Base-by-base conservation (phyloP, 2,329 filamentous ascomycete species). In the Mycocentrospora acerina region DNA sequence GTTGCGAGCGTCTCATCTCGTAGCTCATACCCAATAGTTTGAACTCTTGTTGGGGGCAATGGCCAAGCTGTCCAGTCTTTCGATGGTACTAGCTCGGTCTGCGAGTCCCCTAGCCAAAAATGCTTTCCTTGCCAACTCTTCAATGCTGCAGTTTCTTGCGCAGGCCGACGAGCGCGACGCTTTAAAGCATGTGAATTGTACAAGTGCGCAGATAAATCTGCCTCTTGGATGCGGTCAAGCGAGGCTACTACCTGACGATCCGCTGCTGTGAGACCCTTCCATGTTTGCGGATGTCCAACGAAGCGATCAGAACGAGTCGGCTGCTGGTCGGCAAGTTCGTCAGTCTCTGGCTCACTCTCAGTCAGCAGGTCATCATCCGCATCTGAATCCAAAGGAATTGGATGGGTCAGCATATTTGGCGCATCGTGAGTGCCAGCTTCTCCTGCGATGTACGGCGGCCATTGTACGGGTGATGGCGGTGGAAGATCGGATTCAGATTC, bases 11-110 rank as follows among this genome's bases (percentile, higher is more conserved):
- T 57, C 32, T 83, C 78, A 32, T 91, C 87, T 54, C 87, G 81
- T 24, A 96, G 59, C 15, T 79, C 76, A 0, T 73, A 70, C 48
- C 85, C 84, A 2, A 82, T 77, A 35, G 73, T 69, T 13, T 63
- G 59, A 22, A 74, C 32, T 17, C 27, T 65, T 14, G 73, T 68
- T 4, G 78, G 72, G 14, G 75, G 74, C 57, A 94, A 64, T 4
- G 91, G 91, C 91, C 91, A 96, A 1, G 90, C 86, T 13, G 87
- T 88, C 90, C 91, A 96, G 4, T 61, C 49, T 42, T 77, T 80
- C 0, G 79, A 55, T 2, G 78, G 74, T 12, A 66, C 53, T 51
- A 76, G 72, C 2, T 59, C 48, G 40, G 51, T 53, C 22, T 65
- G 58, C 4, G 48, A 47, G 28, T 64, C 48, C 12, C 60, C 61